Evolutionary conservation across 768 basidiomycete genomes (phyloP).

Genomic region (Porpolomopsis calyptriformis): DNA sequence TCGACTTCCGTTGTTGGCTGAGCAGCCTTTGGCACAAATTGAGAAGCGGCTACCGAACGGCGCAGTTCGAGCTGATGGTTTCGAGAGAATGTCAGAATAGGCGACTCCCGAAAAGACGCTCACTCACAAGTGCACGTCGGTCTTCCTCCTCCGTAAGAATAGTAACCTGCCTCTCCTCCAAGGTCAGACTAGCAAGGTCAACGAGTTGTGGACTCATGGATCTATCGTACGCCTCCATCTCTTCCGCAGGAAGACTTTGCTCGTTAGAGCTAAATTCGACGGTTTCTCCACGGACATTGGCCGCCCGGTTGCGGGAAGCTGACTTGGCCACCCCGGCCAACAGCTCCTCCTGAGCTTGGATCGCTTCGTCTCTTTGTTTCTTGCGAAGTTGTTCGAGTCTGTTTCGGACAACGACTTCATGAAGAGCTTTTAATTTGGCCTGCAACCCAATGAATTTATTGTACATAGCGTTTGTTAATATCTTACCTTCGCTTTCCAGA

Average conservation of each 20-base stretch:
- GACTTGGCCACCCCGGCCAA: constrained; percentile 65
- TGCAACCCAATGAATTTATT: constrained; percentile 22
- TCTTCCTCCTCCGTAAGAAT: constrained; percentile 65
- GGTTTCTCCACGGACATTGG: constrained; percentile 22
- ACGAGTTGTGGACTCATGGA: constrained; percentile 79
- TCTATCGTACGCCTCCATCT: constrained; percentile 70
- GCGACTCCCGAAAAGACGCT: constrained; percentile 6
- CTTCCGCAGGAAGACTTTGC: constrained; percentile 38
- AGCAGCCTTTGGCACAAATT: constrained; percentile 73
- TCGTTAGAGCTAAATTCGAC: constrained; percentile 22
- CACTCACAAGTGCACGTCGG: constrained; percentile 49
- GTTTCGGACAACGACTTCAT: constrained; percentile 95
- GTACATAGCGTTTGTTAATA: background rate
- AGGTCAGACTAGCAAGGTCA: constrained; percentile 56
- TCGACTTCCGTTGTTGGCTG: constrained; percentile 50
- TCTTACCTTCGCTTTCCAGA: constrained; percentile 91
- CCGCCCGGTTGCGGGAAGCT: constrained; percentile 30
- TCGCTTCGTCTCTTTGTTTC: constrained; percentile 89
- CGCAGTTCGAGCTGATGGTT: constrained; percentile 64
- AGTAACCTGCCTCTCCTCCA: constrained; percentile 75
- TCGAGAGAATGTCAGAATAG: constrained; percentile 4
- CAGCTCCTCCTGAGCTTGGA: constrained; percentile 87
- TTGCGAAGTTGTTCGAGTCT: constrained; percentile 93
- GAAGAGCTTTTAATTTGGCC: constrained; percentile 86
- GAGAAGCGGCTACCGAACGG: constrained; percentile 69